Base-by-base conservation (phyloP, 2,329 filamentous ascomycete species). In the Botrytis hyacinthi region DNA sequence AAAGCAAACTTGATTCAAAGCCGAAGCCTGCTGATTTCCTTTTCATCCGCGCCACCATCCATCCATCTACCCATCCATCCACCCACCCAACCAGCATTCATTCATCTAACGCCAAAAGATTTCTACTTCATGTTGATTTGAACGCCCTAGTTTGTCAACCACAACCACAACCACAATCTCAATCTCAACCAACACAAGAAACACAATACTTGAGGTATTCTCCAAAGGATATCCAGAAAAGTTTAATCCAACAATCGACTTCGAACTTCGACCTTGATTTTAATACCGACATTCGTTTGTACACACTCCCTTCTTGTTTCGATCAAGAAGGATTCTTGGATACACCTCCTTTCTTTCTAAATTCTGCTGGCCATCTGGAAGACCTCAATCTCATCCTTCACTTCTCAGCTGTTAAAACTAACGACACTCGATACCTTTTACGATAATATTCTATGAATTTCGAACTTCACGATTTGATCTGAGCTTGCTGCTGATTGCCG, bases 301-400 rank as follows among this genome's bases (percentile, higher is more conserved):
- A 35, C 67, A 26, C 16, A n/a, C 37, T 61, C 37, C 37, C 40
- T 60, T 70, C 40, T 46, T 9, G 20, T 60, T 61, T 61, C 26
- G 29, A 60, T 44, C 29, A 32, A 59, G 54, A 61, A 70, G 51
- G 51, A 70, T 61, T 61, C 67, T 70, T 70, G 67, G 67, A 70
- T 70, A 70, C 37, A 46, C 54, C 51, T 70, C 67, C 40, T 70
- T 70, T 70, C 51, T 70, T 61, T 59, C 22, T 70, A 60, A 35
- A 60, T 35, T 46, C 37, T 60, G 20, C 40, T 44, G 67, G 37
- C 37, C 37, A 48, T 35, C 37, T 9, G 65, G 46, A 54, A 67
- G 32, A 44, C 16, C 46, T n/a, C 46, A 65, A 44, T 22, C 48
- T 54, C 40, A 71, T 54, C 46, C 59, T 66, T 37, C 46, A n/a